phyloP scores from a whole-genome alignment of 257 asterid genomes.

The Solanum lignicaule region DNA sequence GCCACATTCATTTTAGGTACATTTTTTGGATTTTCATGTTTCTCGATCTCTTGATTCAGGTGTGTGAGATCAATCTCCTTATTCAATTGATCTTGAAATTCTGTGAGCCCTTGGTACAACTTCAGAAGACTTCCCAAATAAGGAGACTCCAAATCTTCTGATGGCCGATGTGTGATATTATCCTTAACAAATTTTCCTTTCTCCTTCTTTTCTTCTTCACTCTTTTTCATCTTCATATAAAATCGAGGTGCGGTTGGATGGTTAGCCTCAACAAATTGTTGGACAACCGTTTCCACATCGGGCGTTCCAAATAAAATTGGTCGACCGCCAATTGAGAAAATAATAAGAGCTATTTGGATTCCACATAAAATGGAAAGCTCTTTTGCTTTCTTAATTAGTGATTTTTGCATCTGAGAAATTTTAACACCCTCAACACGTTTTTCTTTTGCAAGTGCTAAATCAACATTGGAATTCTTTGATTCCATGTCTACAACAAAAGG shows the following conservation, averaged over 20 bases:
- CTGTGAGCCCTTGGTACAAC: neutral
- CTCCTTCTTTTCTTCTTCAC: neutral
- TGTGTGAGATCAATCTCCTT: neutral
- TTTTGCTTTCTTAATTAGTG: neutral
- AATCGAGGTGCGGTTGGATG: neutral
- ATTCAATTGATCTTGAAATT: neutral
- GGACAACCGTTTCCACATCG: neutral
- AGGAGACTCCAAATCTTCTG: neutral
- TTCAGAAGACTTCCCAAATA: neutral
- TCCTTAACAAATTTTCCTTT: too few relatives aligned
- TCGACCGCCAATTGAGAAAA: neutral
- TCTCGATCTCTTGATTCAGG: neutral
- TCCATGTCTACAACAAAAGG: neutral
- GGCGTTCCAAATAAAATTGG: neutral
- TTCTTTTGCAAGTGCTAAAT: neutral
- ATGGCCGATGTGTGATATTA: neutral
- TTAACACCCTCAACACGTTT: neutral
- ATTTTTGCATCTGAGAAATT: neutral
- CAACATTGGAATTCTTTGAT: neutral
- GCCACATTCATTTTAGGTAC: neutral
- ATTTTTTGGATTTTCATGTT: neutral
- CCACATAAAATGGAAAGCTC: neutral
- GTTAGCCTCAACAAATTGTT: neutral
- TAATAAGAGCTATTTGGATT: neutral
- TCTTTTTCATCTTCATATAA: neutral